Conservation (phyloP, 2,329 filamentous ascomycete genomes). For the Pyrenophora graminea region DNA sequence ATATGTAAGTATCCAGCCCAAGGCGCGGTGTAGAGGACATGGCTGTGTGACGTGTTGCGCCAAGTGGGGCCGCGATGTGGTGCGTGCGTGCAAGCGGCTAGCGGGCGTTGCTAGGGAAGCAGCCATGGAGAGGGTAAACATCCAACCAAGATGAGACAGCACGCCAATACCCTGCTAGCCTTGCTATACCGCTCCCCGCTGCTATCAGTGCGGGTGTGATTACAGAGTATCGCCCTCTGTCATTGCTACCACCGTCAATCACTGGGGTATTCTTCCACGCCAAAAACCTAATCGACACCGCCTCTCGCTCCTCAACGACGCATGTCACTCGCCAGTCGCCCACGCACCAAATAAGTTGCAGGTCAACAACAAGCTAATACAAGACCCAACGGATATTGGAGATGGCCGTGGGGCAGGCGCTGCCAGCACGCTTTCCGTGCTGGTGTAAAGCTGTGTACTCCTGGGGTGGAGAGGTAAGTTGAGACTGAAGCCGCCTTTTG, state of each 20-base stretch:
- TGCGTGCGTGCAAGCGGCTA: conserved; percentile 1
- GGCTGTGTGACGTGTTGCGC: conserved; percentile 23
- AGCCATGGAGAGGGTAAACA: conserved; percentile 24
- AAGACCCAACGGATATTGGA: conserved; percentile 1
- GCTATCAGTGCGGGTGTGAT: conserved; percentile 21
- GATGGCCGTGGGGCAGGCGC: conserved; percentile 55
- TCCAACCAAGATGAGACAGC: conserved; percentile 20
- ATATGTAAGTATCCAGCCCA: not conserved
- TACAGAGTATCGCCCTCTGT: conserved; percentile 9
- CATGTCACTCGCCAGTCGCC: conserved; percentile 21
- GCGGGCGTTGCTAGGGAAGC: conserved; percentile 27
- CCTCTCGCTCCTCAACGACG: conserved; percentile 15
- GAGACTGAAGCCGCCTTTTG: conserved; percentile 3
- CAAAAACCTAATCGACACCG: conserved; percentile 3
- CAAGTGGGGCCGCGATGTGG: conserved; percentile 12
- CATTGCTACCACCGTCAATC: conserved; percentile 18
- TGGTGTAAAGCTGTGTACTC: conserved; percentile 92
- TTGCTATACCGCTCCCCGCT: conserved; percentile 21
- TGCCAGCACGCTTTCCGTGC: conserved; percentile 83
- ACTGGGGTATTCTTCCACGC: conserved; percentile 8
- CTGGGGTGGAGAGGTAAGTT: conserved; percentile 76
- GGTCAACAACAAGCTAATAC: conserved; percentile 13
- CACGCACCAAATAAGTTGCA: conserved; percentile 26
- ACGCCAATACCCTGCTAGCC: conserved; percentile 21
- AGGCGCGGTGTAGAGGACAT: conserved; percentile 8